Base-by-base conservation (phyloP, 1,139 yeast genomes). In the Magnusiomyces fungicola region DNA sequence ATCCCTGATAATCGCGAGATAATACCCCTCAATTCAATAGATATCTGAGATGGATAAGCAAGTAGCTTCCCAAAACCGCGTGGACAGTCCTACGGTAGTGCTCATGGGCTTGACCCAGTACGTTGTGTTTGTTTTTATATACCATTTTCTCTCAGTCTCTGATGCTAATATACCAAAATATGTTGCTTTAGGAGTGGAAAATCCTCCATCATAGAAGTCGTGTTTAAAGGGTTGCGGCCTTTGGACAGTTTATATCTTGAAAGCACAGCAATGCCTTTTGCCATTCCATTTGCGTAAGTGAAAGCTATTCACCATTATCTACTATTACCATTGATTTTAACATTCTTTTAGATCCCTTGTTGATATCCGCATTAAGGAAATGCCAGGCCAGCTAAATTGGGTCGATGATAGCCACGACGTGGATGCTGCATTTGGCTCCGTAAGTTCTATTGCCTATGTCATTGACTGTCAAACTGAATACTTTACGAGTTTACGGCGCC, bases 141-240 rank as follows among this genome's bases (percentile, higher is more conserved):
- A 27, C 10, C 9, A 23, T 7, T 3, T 23, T 38, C 18, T 4
- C 5, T 22, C 7, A 24, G 16, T 10, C 19, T 39, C 23, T 3
- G 3, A 18, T 14, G n/a, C 45, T 19, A 41, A 41, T 24, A 19
- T 9, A n/a, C 21, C 18, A 16, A 18, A 3, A 22, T 32, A 18
- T 40, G 10, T 12, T 7, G 7, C 12, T 12, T 27, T 12, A 50
- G 53, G 18, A 61, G 70, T 39, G 97, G 97, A 16, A 90, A 90
- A 65, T 85, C 95, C 9, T 87, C 96, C 2, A 89, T 90, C 33
- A 83, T 96, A 61, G 89, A 90, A 65, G 97, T 92, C 23, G 95
- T 92, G 1, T 92, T 92, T 68, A 96, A 92, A 64, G 86, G 88
- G 63, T 88, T 94, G 96, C 96, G 88, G 62, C 97, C 98, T 1